Evolutionary conservation across 441 rosid genomes (phyloP).

Genomic region (Omphalea diandra): DNA sequence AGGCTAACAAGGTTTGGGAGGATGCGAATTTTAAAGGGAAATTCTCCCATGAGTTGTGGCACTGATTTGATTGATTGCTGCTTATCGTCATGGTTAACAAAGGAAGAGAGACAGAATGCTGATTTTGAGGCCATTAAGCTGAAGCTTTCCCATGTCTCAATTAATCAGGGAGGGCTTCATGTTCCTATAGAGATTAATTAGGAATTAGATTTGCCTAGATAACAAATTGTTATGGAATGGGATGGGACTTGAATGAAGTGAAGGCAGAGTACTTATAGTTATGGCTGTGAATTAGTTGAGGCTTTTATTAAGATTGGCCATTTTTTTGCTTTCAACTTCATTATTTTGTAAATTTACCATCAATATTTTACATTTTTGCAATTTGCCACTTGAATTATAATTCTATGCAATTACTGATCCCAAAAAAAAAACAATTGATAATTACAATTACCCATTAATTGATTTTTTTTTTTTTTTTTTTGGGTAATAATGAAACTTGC

Average conservation of each 20-base stretch:
- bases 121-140: constrained; percentile 64
- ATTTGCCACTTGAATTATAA: too few species aligned
- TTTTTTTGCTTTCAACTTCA: not conserved
- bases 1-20: constrained; percentile 57
- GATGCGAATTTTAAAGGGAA: constrained; percentile 43
- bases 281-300: not conserved
- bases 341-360: too few species aligned
- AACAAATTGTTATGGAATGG: not conserved
- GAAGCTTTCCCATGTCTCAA: constrained; percentile 46
- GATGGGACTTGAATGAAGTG: not conserved
- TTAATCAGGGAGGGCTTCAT: constrained; percentile 27
- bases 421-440: too few species aligned
- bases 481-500: too few species aligned
- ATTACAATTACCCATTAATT: too few species aligned
- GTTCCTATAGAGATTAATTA: constrained; percentile 35
- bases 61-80: constrained; percentile 62
- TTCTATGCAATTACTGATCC: too few species aligned
- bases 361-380: too few species aligned
- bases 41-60: constrained; percentile 36
- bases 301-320: not conserved
- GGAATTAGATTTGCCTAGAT: too few species aligned
- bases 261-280: not conserved
- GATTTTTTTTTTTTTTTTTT: too few species aligned
- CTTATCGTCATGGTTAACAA: constrained; percentile 61
- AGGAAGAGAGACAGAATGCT: constrained; percentile 53